Evolutionary conservation across 257 asterid genomes (phyloP).

Genomic region (Avicennia marina): DNA sequence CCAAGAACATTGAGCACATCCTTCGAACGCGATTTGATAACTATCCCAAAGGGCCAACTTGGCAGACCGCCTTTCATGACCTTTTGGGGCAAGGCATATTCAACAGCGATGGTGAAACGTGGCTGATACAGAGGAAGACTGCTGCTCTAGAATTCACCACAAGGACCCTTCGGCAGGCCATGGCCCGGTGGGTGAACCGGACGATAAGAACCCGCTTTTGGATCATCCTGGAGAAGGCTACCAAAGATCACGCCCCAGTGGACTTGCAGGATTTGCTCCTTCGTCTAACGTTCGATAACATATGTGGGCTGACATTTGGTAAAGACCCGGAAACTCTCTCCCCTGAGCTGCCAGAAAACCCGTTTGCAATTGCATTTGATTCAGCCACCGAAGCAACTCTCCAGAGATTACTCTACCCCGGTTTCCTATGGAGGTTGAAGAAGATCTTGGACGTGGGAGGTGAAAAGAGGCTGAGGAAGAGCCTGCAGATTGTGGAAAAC

Average conservation of each 20-base stretch:
- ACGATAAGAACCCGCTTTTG: slow-evolving; percentile 70
- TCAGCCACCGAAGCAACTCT: slow-evolving; percentile 85
- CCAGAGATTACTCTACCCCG: slow-evolving; percentile 66
- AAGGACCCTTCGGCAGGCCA: slow-evolving; percentile 85
- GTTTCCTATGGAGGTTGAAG: slow-evolving; percentile 67
- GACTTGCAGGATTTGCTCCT: slow-evolving; percentile 74
- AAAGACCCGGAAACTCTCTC: slow-evolving; percentile 82
- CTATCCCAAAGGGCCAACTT: slow-evolving; percentile 78
- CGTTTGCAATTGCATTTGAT: slow-evolving; percentile 65
- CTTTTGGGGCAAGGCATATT: slow-evolving; percentile 80
- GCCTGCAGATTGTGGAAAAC: slow-evolving; percentile 58
- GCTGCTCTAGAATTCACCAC: slow-evolving; percentile 90
- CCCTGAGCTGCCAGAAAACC: slow-evolving; percentile 69
- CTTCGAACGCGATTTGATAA: slow-evolving; percentile 79
- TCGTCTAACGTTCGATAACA: slow-evolving; percentile 71
- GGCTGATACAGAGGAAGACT: slow-evolving; percentile 80
- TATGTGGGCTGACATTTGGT: slow-evolving; percentile 80
- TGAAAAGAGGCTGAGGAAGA: slow-evolving; percentile 41
- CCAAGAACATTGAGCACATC: slow-evolving; percentile 71
- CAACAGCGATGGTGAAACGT: slow-evolving; percentile 83
- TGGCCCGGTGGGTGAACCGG: slow-evolving; percentile 91
- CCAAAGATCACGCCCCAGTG: slow-evolving; percentile 35
- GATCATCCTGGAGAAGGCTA: slow-evolving; percentile 63
- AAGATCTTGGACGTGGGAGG: slow-evolving; percentile 52
- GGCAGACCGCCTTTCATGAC: slow-evolving; percentile 88